A percentile compares a stretch with the other conserved stretches of the same genome.
These are phyloP conservation scores for Lasiosphaeria miniovina DNA, from an alignment of 495 filamentous ascomycete genomes.

Conservation along the genomic window DNA sequence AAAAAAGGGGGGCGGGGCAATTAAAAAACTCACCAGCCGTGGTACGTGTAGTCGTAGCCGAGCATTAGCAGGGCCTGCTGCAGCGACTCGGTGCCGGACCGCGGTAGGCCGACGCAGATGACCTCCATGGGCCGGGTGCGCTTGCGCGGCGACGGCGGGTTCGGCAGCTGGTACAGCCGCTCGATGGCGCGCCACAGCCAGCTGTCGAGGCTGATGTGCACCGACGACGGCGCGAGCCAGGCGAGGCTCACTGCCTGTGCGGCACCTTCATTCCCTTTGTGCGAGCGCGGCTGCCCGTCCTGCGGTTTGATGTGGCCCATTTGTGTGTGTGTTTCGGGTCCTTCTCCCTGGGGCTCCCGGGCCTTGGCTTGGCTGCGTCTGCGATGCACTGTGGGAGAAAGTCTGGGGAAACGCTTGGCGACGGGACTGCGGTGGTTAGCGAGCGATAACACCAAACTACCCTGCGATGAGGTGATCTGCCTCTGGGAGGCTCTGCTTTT, in stretches of 20 bases:
- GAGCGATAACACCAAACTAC: not conserved
- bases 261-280: too few species aligned
- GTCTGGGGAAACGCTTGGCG: not conserved
- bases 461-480: conserved; percentile 5
- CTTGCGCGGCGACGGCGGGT: conserved; percentile 29
- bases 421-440: not conserved
- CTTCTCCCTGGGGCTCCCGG: not conserved
- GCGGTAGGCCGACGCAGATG: conserved; percentile 56
- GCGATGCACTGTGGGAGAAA: not conserved
- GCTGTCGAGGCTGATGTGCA: conserved; percentile 18
- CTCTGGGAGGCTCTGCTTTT: not conserved
- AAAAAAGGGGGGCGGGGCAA: too few species aligned
- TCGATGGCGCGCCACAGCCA: conserved; percentile 29
- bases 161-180: conserved; percentile 22
- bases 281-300: too few species aligned
- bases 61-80: conserved; percentile 57
- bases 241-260: not conserved
- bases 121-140: conserved; percentile 64
- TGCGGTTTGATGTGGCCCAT: conserved; percentile 12
- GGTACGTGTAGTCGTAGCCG: conserved; percentile 61
- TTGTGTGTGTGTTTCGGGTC: not conserved
- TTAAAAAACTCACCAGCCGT: conserved; percentile 49
- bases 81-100: conserved; percentile 64
- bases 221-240: conserved; percentile 1
- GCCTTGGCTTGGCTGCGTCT: not conserved